Evolutionary conservation across 345 rosid genomes (phyloP).

Genomic region (Heritiera littoralis): DNA sequence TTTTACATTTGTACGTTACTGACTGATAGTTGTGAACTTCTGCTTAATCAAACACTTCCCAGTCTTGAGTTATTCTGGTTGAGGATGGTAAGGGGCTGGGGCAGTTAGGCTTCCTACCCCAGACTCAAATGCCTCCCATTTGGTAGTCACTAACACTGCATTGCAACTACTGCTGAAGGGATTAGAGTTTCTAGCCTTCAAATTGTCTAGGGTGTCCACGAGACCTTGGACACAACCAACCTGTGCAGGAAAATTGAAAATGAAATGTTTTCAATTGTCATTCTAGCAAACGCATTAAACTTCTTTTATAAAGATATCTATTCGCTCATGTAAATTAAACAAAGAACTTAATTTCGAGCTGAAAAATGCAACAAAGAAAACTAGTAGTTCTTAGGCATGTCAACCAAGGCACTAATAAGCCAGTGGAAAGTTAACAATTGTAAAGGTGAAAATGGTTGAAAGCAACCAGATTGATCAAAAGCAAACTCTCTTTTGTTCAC

Average conservation of each 20-base stretch:
- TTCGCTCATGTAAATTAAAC: background rate
- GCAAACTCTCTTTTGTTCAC: background rate
- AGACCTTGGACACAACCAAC: conserved; percentile 44
- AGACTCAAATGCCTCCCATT: conserved; percentile 39
- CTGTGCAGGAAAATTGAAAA: conserved; percentile 23
- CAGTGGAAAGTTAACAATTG: background rate
- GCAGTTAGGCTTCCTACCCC: conserved; percentile 38
- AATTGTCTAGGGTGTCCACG: conserved; percentile 40
- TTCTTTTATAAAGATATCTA: background rate
- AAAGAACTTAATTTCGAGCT: background rate
- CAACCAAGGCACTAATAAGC: background rate
- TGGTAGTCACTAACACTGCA: conserved; percentile 31
- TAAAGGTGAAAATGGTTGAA: background rate
- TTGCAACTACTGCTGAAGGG: conserved; percentile 28
- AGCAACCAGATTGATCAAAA: background rate
- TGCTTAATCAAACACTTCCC: conserved; percentile 45
- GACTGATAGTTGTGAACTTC: background rate
- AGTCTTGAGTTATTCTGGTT: conserved; percentile 43
- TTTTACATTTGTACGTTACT: background rate
- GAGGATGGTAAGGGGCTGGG: conserved; percentile 34
- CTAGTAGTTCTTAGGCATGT: background rate
- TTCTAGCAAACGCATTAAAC: background rate
- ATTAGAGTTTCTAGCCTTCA: conserved; percentile 40
- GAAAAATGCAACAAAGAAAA: background rate
- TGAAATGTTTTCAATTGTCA: background rate